Evolutionary conservation across 352 stramenopile species (phyloP), one percentile per base, ranked within the genome.

Genomic region (Globisporangium polare): DNA sequence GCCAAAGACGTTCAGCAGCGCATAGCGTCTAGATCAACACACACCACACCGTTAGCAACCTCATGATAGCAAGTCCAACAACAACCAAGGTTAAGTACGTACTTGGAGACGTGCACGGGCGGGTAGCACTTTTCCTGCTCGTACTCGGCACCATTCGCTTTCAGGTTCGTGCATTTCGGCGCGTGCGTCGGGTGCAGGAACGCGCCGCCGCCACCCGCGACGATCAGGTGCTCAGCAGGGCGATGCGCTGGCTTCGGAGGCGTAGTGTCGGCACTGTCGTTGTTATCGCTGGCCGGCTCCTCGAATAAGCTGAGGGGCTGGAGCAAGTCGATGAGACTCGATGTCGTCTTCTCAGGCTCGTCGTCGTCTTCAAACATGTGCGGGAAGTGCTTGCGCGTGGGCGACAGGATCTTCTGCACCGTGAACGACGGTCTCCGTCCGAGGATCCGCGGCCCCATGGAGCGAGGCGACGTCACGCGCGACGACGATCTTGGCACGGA

Each of bases 181-280:
- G 86, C 83, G 58, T 98, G 91, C 0, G 90, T 98, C 13, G 89
- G 90, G 63, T 97, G 91, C 47, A 97, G 67, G 45, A 94, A 94
- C 17, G 87, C 91, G 35, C 93, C 93, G 8, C 93, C 93, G 53
- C 91, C 92, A 8, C 93, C 92, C 35, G 88, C 91, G 27, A 97
- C 88, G 47, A 98, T 89, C 59, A 93, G 67, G 57, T 95, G 86
- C 20, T 88, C 71, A 1, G 83, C 71, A 9, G 62, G 60, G 33
- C 67, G 65, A 49, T 59, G 29, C 8, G 49, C 41, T 22, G 41
- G 41, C 41, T 20, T 41, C 41, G 27, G 26, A 27, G 27, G 31
- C n/a, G 27, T 18, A 24, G 15, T n/a, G 41, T 46, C 1, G 20
- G 4, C 1, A 26, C 41, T 64, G 17, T 50, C 55, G 5, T 62